Conservation (phyloP, 306 rosid species). For the Begonia masoniana region DNA sequence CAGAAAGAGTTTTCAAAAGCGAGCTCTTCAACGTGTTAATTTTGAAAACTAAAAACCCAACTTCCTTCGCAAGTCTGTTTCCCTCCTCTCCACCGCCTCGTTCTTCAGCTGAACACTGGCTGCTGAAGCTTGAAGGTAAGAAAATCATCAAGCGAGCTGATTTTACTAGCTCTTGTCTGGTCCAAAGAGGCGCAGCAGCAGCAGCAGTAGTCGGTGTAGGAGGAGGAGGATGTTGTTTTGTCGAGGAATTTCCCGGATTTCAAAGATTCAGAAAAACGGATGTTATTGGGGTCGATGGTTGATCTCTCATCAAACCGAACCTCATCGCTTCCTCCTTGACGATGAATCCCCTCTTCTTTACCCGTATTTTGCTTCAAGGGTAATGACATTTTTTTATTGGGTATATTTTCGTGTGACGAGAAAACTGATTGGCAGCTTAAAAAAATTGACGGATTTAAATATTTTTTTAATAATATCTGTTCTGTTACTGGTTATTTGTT, state of each 20-base stretch:
- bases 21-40: too few relatives aligned
- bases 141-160: background rate
- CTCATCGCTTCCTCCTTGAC: constrained; percentile 16
- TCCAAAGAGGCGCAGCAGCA: background rate
- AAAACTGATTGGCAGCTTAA: background rate
- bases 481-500: too few relatives aligned
- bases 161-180: background rate
- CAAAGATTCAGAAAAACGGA: constrained; percentile 35
- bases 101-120: background rate
- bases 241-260: constrained; percentile 34
- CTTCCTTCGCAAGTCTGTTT: background rate
- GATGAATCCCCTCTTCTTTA: constrained; percentile 8
- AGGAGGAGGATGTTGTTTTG: constrained; percentile 33
- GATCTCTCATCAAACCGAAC: constrained; percentile 17
- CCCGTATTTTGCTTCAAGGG: constrained; percentile 30
- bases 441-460: too few relatives aligned
- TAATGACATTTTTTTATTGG: constrained; percentile 3
- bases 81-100: background rate
- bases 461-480: too few relatives aligned
- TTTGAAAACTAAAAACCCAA: too few relatives aligned
- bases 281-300: constrained; percentile 33
- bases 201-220: background rate
- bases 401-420: background rate
- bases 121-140: background rate
- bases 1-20: too few relatives aligned